These are phyloP conservation scores for Aspergillus niger DNA, from an alignment of 2,329 filamentous ascomycete species.

Conservation along the genomic window DNA sequence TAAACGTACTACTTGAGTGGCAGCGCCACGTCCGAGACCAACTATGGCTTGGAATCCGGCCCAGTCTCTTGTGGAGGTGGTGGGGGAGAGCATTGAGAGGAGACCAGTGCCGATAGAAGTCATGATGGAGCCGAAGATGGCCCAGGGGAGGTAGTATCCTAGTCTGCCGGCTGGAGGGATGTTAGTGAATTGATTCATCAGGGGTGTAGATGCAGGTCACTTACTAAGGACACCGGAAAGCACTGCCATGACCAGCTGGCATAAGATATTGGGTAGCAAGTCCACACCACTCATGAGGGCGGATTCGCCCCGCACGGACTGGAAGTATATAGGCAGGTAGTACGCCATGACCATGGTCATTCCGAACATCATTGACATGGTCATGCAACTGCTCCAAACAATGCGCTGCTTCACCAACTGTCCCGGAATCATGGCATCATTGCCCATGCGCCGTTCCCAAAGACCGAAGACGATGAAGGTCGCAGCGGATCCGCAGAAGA, in stretches of 20 bases:
- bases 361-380: conserved; percentile 34
- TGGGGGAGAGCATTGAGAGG: conserved; percentile 43
- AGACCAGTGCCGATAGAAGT: conserved; percentile 43
- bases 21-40: conserved; percentile 46
- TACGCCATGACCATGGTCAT: conserved; percentile 40
- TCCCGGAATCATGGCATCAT: conserved; percentile 19
- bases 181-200: not conserved
- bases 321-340: conserved; percentile 55
- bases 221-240: conserved; percentile 35
- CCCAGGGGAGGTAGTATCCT: conserved; percentile 40
- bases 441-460: conserved; percentile 19
- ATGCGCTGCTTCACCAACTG: conserved; percentile 8
- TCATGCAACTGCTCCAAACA: conserved; percentile 32
- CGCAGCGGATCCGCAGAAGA: conserved; percentile 35
- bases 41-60: conserved; percentile 52
- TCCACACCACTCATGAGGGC: conserved; percentile 31
- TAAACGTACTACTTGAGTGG: conserved; percentile 26
- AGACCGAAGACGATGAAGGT: conserved; percentile 13
- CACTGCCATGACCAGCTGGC: conserved; percentile 35
- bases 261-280: conserved; percentile 33
- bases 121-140: conserved; percentile 33
- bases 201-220: not conserved
- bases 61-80: conserved; percentile 44
- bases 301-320: conserved; percentile 39
- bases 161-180: conserved; percentile 24